Base-by-base conservation (phyloP, 768 basidiomycete species). In the Russula emetica region DNA sequence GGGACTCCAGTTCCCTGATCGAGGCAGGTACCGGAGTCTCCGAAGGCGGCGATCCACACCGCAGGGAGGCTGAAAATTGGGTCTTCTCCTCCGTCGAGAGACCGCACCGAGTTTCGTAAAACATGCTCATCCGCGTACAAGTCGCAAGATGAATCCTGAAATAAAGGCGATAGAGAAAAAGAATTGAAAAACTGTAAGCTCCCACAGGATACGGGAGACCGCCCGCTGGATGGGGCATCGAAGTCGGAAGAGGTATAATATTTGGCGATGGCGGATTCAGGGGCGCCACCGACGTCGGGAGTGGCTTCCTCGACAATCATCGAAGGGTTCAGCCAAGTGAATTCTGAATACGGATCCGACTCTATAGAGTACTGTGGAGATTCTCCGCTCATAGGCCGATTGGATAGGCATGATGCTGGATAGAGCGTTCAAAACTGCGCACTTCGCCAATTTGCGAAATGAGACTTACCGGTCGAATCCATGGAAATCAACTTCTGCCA, bases 271-370 rank as follows among this genome's bases (percentile, higher is more conserved):
- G 28, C 42, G 18, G 63, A 55, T 30, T 55, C 52, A 50, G 55
- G 20, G 2, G 10, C 28, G 28, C 18, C 36, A 45, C 53, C 22
- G 24, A 49, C 7, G 14, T 60, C 30, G 38, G 47, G 13, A 9
- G 28, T 55, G 2, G 49, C 22, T 24, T 55, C 28, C 14, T 5
- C 54, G 54, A 52, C 49, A 49, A 49, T 22, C 63, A 61, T 56
- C 24, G 55, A 51, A 16, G 47, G 59, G 40, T 13, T 56, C 8
- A 56, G 28, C 63, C 63, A 64, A 20, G 59, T 56, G 30, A 61
- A 64, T n/a, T n/a, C 44, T 2, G 63, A 49, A 56, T 36, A 56
- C 5, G 40, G 40, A 10, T 64, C 59, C 5, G 45, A 20, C 4
- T 44, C 30, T 28, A 55, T 26, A 10, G 58, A 11, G 54, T 13